Evolutionary conservation across 345 rosid species (phyloP).

Genomic region (Brassica carinata): DNA sequence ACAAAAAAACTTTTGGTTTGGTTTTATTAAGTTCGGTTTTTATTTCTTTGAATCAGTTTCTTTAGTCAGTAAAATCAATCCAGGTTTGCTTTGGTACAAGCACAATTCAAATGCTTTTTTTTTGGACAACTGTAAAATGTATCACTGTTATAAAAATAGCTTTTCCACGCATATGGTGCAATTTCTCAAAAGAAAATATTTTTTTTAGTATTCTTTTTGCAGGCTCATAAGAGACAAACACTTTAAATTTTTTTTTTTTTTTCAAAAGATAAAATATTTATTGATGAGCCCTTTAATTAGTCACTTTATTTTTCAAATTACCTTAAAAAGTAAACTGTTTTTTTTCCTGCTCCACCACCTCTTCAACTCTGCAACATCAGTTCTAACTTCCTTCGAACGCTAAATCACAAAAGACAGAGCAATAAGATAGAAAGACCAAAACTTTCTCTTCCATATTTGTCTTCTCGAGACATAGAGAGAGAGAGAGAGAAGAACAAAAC

Average conservation of each 20-base stretch:
- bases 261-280: not conserved
- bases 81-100: too few species aligned
- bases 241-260: not conserved
- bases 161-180: not conserved
- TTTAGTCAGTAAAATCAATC: too few species aligned
- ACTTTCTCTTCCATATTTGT: not conserved
- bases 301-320: not conserved
- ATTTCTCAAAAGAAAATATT: not conserved
- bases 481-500: constrained; percentile 44
- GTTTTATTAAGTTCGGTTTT: too few species aligned
- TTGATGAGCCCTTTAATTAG: not conserved
- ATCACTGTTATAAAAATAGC: not conserved
- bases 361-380: constrained; percentile 2
- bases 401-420: not conserved
- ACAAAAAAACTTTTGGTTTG: too few species aligned
- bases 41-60: too few species aligned
- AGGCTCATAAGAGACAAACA: not conserved
- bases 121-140: not conserved
- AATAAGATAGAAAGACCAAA: not conserved
- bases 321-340: not conserved
- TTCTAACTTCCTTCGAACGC: not conserved
- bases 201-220: not conserved
- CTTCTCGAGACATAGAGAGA: constrained; percentile 39
- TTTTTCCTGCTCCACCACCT: not conserved
- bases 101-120: too few species aligned